Evolutionary conservation across 139 green algal genomes (phyloP).

Genomic region (Coccomyxa sp.): DNA sequence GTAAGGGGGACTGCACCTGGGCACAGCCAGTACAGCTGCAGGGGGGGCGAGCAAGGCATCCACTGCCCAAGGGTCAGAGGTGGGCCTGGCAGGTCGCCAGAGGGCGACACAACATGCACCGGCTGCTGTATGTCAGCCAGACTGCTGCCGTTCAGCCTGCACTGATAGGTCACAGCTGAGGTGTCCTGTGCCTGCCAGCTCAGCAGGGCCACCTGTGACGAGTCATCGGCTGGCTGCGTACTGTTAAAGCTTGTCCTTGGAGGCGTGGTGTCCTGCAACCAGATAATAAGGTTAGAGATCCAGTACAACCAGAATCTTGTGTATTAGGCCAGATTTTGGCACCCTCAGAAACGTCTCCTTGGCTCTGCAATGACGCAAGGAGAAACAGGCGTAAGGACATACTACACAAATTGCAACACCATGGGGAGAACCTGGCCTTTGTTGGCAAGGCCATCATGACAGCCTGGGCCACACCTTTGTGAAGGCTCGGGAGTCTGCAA

Average conservation of each 20-base stretch:
- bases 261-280: constrained; percentile 5
- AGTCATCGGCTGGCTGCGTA: neutral
- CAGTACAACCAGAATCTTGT: neutral
- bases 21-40: constrained; percentile 4
- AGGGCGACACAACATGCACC: neutral
- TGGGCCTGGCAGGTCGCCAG: neutral
- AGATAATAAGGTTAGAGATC: neutral
- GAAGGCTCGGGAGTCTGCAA: neutral
- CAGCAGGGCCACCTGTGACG: neutral
- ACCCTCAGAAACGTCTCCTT: too few relatives aligned
- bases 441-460: neutral
- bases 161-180: neutral
- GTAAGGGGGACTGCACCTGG: neutral
- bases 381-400: too few relatives aligned
- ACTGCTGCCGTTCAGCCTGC: neutral
- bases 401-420: neutral
- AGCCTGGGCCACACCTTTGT: neutral
- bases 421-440: neutral
- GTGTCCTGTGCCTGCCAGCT: neutral
- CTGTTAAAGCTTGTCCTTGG: neutral
- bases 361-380: too few relatives aligned
- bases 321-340: too few relatives aligned
- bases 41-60: neutral
- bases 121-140: neutral
- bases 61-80: neutral